Evolutionary conservation across 805 yeast species (phyloP), one percentile per base, ranked within the genome.

Genomic region (Maudiozyma saulgeensis): DNA sequence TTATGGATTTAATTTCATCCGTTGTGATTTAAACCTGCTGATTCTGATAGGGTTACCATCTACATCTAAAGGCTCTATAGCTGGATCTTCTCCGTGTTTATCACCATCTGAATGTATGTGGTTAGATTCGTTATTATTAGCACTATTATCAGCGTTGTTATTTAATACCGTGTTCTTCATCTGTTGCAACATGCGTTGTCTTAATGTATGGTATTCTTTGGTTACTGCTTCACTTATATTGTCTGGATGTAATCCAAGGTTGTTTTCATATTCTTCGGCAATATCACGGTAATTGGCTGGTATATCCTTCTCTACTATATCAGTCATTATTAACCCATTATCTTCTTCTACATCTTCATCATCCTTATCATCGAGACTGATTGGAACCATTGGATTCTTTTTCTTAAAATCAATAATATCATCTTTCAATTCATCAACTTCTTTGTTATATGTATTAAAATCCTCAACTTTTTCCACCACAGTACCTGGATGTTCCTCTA

Each of bases 21-120:
- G 55, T 16, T 86, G 83, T 11, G 86, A 78, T 58, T 73, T 84
- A 64, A 87, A 87, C 46, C 88, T 69, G 59, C 95, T 85, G 1
- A 78, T 68, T 51, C 72, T 80, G 7, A 77, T 61, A 0, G 81
- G 80, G 48, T 78, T 75, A 0, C 87, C 87, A 38, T 67, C 57
- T 48, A 78, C 83, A 55, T 84, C 88, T 6, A 84, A 68, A 0
- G 87, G 88, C 58, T 84, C 95, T 18, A 79, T 18, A 6, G 32
- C 31, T 12, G 15, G 15, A 19, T 16, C 56, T 49, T 80, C 90
- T 51, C 66, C 57, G 40, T 77, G 86, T 45, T 70, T 67, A 8
- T 6, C 4, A 6, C 32, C 32, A 4, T 2, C 74, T 76, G 1
- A 75, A 66, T 19, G 12, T 5, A 8, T 6, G n/a, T 6, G 43